Conservation (phyloP, 2,329 filamentous ascomycete genomes). For the Aspergillus pseudoterreus region DNA sequence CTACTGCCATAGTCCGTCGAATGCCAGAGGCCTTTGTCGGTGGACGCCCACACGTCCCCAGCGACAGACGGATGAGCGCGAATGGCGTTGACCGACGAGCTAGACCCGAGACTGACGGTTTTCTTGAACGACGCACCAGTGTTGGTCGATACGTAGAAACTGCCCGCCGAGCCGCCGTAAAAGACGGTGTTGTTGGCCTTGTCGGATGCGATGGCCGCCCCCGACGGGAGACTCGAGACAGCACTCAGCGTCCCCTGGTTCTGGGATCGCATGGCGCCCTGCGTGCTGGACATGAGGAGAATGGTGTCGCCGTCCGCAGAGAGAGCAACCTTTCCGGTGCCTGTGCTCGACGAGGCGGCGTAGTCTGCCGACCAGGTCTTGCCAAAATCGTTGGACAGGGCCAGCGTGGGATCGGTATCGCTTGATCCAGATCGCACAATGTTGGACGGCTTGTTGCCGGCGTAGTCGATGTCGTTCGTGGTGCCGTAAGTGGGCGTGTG, state of each 20-base stretch:
- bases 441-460: constrained; percentile 42
- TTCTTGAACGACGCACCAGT: constrained; percentile 45
- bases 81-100: constrained; percentile 16
- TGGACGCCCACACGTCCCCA: constrained; percentile 28
- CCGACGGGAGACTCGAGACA: constrained; percentile 44
- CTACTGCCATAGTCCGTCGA: constrained; percentile 50
- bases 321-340: constrained; percentile 48
- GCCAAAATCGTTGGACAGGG: constrained; percentile 51
- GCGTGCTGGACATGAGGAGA: constrained; percentile 20
- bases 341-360: constrained; percentile 44
- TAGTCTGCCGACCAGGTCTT: constrained; percentile 47
- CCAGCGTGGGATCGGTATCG: constrained; percentile 38
- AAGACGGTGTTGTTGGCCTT: constrained; percentile 52
- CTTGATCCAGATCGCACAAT: constrained; percentile 51
- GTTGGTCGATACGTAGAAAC: constrained; percentile 53
- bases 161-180: constrained; percentile 47
- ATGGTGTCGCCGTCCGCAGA: constrained; percentile 50
- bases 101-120: constrained; percentile 35
- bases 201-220: constrained; percentile 52
- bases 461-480: constrained; percentile 42
- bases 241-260: constrained; percentile 37
- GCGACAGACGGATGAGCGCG: constrained; percentile 18
- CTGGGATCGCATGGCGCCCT: constrained; percentile 17
- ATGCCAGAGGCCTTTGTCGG: constrained; percentile 52
- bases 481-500: constrained; percentile 47